Evolutionary conservation across 306 rosid genomes (phyloP).

Genomic region (Ormosia emarginata): DNA sequence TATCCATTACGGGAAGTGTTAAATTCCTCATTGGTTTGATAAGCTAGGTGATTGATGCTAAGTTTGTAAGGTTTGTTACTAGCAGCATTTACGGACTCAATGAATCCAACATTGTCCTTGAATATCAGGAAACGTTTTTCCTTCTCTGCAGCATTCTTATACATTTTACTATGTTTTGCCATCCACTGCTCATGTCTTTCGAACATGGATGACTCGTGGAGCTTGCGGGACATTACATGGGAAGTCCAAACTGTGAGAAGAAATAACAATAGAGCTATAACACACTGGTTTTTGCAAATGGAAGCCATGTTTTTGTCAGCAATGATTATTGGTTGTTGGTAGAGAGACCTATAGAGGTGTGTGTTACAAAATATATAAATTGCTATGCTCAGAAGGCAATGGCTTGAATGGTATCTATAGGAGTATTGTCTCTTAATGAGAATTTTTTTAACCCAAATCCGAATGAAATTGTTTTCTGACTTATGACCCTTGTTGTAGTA

Average conservation of each 20-base stretch:
- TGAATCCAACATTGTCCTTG: conserved; percentile 5
- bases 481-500: neutral
- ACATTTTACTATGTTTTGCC: neutral
- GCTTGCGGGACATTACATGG: neutral
- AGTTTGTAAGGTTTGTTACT: conserved; percentile 21
- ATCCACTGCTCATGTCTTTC: conserved; percentile 28
- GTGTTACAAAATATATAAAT: neutral
- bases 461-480: neutral
- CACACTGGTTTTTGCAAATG: neutral
- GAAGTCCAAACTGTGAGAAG: neutral
- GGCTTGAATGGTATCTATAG: neutral
- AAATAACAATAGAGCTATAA: neutral
- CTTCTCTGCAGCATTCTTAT: neutral
- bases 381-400: neutral
- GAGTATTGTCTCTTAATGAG: neutral
- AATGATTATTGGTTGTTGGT: neutral
- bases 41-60: conserved; percentile 5
- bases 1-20: neutral
- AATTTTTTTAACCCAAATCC: neutral
- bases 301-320: neutral
- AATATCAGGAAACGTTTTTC: conserved; percentile 23
- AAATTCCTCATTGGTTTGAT: conserved; percentile 27
- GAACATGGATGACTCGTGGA: neutral
- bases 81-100: conserved; percentile 22
- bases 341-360: neutral